These are phyloP conservation scores for Cercospora sp. DNA, from an alignment of 2,329 filamentous ascomycete genomes.

Conservation along the genomic window DNA sequence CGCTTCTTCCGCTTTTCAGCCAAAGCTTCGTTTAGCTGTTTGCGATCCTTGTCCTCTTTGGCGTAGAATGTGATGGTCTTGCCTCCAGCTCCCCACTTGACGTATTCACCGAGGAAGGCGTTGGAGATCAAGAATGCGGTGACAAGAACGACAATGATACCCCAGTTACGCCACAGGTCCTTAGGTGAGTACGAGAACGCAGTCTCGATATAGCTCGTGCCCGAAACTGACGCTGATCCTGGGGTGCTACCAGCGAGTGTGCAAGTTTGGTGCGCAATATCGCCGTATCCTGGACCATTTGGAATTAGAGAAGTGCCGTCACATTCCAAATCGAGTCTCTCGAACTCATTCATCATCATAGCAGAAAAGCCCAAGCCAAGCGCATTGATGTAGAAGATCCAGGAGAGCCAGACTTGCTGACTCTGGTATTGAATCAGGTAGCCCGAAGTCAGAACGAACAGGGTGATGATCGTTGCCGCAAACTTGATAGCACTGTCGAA, in stretches of 20 bases:
- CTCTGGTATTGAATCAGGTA: constrained; percentile 79
- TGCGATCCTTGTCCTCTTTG: constrained; percentile 67
- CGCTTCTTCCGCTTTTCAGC: constrained; percentile 59
- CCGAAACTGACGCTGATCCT: constrained; percentile 64
- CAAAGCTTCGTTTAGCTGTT: constrained; percentile 65
- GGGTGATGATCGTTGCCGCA: constrained; percentile 73
- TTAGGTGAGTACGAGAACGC: constrained; percentile 66
- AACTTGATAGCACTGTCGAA: constrained; percentile 84
- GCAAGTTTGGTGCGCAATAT: constrained; percentile 76
- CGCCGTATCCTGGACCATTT: constrained; percentile 65
- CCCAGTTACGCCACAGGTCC: constrained; percentile 80
- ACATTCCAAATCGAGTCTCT: constrained; percentile 67
- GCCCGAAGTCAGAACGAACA: constrained; percentile 79
- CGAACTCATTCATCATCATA: constrained; percentile 87
- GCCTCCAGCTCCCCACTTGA: constrained; percentile 78
- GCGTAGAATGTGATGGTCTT: constrained; percentile 76
- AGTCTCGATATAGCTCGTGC: constrained; percentile 66
- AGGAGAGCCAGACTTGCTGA: constrained; percentile 73
- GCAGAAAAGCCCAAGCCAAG: constrained; percentile 73
- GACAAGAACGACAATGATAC: constrained; percentile 75
- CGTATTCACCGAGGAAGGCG: constrained; percentile 73
- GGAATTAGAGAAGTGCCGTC: constrained; percentile 68
- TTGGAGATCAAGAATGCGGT: constrained; percentile 74
- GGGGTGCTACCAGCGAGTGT: constrained; percentile 71
- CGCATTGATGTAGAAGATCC: constrained; percentile 76